These are phyloP conservation scores for Inga leiocalycina DNA, from an alignment of 306 rosid species.

Conservation along the genomic window DNA sequence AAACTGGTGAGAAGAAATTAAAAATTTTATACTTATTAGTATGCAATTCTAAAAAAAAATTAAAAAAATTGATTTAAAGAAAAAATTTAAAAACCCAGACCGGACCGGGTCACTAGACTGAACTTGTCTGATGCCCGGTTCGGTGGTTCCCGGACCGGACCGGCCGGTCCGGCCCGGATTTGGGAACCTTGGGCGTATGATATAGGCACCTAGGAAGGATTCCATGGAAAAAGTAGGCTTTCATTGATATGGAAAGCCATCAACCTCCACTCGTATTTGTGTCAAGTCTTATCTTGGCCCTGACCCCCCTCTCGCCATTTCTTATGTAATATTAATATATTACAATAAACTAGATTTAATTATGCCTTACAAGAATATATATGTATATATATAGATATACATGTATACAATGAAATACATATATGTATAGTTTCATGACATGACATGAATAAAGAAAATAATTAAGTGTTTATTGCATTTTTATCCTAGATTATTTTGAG, in stretches of 20 bases:
- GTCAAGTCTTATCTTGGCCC: neutral
- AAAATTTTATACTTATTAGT: too few relatives aligned
- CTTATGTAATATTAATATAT: neutral
- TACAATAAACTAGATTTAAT: neutral
- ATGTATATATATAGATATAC: too few relatives aligned
- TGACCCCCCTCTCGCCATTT: conserved; percentile 1
- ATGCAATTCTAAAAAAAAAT: too few relatives aligned
- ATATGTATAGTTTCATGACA: neutral
- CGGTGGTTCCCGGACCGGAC: too few relatives aligned
- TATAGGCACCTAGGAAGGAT: neutral
- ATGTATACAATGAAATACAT: too few relatives aligned
- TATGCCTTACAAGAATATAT: too few relatives aligned
- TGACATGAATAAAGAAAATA: neutral
- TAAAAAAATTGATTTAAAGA: too few relatives aligned
- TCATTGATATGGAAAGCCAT: neutral
- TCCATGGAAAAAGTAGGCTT: conserved; percentile 3
- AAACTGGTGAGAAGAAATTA: too few relatives aligned
- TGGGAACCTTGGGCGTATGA: neutral
- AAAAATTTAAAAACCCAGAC: too few relatives aligned
- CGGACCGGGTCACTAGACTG: too few relatives aligned
- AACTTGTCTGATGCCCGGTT: too few relatives aligned
- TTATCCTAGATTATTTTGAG: neutral
- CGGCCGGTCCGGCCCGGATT: too few relatives aligned
- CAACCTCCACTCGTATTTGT: neutral
- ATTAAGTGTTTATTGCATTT: neutral